Evolutionary conservation across 2,329 filamentous ascomycete species (phyloP).

Genomic region (Pezicula neosporulosa): DNA sequence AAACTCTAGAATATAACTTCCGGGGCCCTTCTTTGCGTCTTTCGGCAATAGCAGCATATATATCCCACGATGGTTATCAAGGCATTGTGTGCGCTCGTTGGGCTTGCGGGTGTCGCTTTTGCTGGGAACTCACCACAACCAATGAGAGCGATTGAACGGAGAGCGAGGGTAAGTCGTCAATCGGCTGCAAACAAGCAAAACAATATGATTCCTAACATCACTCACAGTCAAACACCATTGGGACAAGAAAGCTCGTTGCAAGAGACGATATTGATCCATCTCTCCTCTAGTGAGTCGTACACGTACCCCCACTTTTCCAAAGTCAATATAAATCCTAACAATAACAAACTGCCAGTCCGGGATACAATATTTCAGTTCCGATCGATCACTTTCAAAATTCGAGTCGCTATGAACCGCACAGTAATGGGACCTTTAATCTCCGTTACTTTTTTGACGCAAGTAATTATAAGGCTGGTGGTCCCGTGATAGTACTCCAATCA

Average conservation of each 20-base stretch:
- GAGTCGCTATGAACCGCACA: slow-evolving; percentile 73
- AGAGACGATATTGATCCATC: slow-evolving; percentile 13
- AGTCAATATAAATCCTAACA: slow-evolving; percentile 5
- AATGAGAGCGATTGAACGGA: slow-evolving; percentile 14
- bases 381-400: slow-evolving; percentile 86
- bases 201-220: background rate
- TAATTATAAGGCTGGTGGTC: slow-evolving; percentile 73
- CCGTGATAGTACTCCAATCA: slow-evolving; percentile 72
- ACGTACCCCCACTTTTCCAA: slow-evolving; percentile 11
- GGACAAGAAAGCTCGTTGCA: background rate
- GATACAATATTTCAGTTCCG: slow-evolving; percentile 31
- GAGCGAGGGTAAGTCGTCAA: slow-evolving; percentile 13
- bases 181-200: too few relatives aligned
- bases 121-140: slow-evolving; percentile 3
- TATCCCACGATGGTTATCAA: slow-evolving; percentile 15
- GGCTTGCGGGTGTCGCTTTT: slow-evolving; percentile 10
- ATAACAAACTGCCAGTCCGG: slow-evolving; percentile 22
- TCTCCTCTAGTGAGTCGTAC: background rate
- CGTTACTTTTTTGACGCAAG: slow-evolving; percentile 82
- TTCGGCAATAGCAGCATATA: background rate
- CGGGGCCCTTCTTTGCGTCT: too few relatives aligned
- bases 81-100: slow-evolving; percentile 12
- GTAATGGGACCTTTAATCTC: slow-evolving; percentile 61
- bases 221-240: background rate
- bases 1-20: background rate